A percentile compares a stretch with the other conserved stretches of the same genome.
Conservation (phyloP, 116 monocot species). For the Phalaenopsis hybrid region DNA sequence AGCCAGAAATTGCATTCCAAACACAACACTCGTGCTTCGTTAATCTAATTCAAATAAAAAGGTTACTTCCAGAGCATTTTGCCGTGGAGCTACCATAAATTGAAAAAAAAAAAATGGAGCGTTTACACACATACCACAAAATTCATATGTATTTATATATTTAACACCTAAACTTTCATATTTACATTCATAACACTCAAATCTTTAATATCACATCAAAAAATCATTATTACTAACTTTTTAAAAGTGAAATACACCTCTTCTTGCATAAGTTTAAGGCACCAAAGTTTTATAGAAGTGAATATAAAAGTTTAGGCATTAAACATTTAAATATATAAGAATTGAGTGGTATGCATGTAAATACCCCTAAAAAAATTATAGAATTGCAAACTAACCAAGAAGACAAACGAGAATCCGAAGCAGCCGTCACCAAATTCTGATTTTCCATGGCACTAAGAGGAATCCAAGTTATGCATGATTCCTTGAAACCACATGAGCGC, state of each 20-base stretch:
- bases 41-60: neutral
- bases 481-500: constrained; percentile 74
- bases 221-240: no score
- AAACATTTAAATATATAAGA: no score
- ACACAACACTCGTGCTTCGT: neutral
- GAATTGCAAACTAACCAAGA: constrained; percentile 44
- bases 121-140: no score
- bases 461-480: constrained; percentile 61
- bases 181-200: no score
- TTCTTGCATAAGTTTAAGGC: no score
- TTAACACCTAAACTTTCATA: no score
- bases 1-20: neutral
- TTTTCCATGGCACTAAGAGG: constrained; percentile 78
- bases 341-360: no score
- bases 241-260: no score
- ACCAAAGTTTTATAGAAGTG: no score
- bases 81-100: neutral
- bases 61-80: neutral
- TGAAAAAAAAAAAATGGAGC: neutral
- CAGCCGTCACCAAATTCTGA: constrained; percentile 59
- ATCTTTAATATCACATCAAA: no score
- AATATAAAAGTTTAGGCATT: no score
- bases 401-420: constrained; percentile 52
- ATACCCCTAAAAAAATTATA: neutral
- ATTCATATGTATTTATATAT: no score